A percentile compares a stretch with the other conserved stretches of the same genome.
Conservation (phyloP, 2,329 filamentous ascomycete species). For the Apiospora saccharicola region DNA sequence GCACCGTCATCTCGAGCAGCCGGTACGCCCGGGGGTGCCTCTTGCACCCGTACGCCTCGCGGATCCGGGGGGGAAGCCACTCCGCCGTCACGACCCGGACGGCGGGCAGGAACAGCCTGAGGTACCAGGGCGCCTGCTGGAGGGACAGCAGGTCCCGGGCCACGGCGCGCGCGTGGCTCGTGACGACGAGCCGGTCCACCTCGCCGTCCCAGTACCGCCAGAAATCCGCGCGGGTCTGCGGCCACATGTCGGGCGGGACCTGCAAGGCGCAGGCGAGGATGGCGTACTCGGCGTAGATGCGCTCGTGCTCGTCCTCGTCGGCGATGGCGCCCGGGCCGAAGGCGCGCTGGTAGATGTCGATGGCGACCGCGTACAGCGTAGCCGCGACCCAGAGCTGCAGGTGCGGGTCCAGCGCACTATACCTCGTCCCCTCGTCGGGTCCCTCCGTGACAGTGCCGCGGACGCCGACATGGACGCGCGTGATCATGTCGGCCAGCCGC, state of each 20-base stretch:
- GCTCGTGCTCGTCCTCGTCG: conserved; percentile 35
- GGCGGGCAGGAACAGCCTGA: conserved; percentile 33
- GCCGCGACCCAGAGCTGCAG: conserved; percentile 51
- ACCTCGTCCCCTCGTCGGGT: conserved; percentile 33
- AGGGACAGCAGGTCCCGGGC: conserved; percentile 37
- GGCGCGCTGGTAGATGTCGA: conserved; percentile 46
- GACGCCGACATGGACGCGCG: conserved; percentile 43
- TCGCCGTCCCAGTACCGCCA: conserved; percentile 41
- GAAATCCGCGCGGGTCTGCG: conserved; percentile 35
- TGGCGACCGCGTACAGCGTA: conserved; percentile 46
- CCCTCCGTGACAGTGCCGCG: conserved; percentile 37
- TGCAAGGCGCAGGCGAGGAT: conserved; percentile 41
- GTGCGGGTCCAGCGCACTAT: conserved; percentile 46
- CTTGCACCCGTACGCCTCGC: conserved; percentile 36
- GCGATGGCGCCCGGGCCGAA: conserved; percentile 41
- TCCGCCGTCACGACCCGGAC: conserved; percentile 35
- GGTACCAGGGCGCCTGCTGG: conserved; percentile 33
- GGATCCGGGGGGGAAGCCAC: conserved; percentile 35
- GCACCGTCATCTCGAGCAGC: conserved; percentile 33
- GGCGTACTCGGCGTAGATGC: conserved; percentile 38
- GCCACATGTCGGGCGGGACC: conserved; percentile 42
- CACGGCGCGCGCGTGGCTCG: conserved; percentile 39
- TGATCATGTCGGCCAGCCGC: conserved; percentile 46
- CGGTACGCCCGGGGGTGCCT: conserved; percentile 31
- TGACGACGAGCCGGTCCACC: conserved; percentile 36